Conservation (phyloP, 768 basidiomycete genomes). For the Mycena galericulata region DNA sequence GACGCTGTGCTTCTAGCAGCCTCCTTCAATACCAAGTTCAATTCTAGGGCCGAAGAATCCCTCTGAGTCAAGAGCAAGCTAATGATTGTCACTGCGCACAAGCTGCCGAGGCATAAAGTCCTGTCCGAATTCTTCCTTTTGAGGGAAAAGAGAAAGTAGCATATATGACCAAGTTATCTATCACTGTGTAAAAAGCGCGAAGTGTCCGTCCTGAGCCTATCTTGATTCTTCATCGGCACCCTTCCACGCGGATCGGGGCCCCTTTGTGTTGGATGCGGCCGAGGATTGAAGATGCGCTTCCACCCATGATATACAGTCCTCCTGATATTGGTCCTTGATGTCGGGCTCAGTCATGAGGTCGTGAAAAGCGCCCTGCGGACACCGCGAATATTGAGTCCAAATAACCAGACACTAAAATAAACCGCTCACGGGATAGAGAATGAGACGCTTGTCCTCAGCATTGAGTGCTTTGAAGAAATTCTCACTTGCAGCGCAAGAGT, state of each 20-base stretch:
- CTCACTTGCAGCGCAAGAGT: conserved; percentile 14
- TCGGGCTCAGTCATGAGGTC: conserved; percentile 20
- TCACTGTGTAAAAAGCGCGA: too few species aligned
- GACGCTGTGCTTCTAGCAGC: too few species aligned
- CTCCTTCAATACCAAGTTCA: too few species aligned
- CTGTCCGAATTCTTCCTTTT: too few species aligned
- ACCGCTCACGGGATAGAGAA: conserved; percentile 9
- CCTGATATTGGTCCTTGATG: conserved; percentile 17
- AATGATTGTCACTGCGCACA: too few species aligned
- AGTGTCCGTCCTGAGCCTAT: too few species aligned
- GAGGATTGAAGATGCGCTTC: neutral
- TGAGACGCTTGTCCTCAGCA: neutral
- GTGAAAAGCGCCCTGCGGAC: conserved; percentile 8
- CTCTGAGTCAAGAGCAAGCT: too few species aligned
- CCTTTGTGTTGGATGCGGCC: neutral
- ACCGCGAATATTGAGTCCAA: neutral
- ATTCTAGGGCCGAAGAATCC: too few species aligned
- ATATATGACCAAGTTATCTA: too few species aligned
- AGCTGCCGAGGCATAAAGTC: too few species aligned
- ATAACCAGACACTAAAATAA: neutral
- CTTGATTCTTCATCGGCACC: neutral
- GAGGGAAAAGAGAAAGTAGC: too few species aligned
- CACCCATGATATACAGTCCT: conserved; percentile 17
- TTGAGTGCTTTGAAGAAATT: neutral
- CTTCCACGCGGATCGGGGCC: neutral